A percentile compares a stretch with the other conserved stretches of the same genome.
Conservation (phyloP, 106 monocot genomes). For the Acorus gramineus region DNA sequence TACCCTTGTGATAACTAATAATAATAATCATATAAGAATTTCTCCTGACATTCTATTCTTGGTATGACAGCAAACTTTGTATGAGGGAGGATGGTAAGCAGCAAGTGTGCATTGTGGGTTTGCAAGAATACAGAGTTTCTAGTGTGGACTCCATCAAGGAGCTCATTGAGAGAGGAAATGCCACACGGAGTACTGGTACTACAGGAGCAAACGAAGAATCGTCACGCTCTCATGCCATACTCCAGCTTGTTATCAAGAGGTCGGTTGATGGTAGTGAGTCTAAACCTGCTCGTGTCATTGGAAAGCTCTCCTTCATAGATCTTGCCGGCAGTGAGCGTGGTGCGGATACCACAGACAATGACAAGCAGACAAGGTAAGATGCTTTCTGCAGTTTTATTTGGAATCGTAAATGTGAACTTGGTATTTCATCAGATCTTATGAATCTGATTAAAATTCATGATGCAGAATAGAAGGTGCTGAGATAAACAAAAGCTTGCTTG, state of each 20-base stretch:
- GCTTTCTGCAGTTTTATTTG: not conserved
- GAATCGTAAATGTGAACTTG: not conserved
- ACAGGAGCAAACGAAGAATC: constrained; percentile 99
- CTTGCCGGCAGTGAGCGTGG: constrained; percentile 97
- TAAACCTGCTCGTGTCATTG: constrained; percentile 61
- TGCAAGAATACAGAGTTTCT: constrained; percentile 73
- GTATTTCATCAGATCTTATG: not conserved
- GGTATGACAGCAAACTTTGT: constrained; percentile 71
- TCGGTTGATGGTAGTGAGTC: constrained; percentile 58
- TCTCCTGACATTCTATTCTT: not conserved
- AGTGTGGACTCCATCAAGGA: constrained; percentile 77
- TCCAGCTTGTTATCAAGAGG: constrained; percentile 92
- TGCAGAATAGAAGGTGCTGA: constrained; percentile 99
- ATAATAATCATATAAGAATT: not conserved
- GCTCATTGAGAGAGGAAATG: constrained; percentile 90
- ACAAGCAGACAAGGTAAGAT: constrained; percentile 85
- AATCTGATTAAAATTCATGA: not conserved
- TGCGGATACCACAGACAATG: constrained; percentile 98
- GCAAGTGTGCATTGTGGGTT: constrained; percentile 94
- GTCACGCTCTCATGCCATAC: constrained; percentile 97
- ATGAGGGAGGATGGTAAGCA: constrained; percentile 99
- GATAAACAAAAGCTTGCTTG: constrained; percentile 96
- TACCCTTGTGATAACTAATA: not conserved
- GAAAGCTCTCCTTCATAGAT: constrained; percentile 93
- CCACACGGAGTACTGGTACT: constrained; percentile 86